These are phyloP conservation scores for Fonsecaea pugnacius DNA, from an alignment of 2,329 filamentous ascomycete species.

Conservation along the genomic window DNA sequence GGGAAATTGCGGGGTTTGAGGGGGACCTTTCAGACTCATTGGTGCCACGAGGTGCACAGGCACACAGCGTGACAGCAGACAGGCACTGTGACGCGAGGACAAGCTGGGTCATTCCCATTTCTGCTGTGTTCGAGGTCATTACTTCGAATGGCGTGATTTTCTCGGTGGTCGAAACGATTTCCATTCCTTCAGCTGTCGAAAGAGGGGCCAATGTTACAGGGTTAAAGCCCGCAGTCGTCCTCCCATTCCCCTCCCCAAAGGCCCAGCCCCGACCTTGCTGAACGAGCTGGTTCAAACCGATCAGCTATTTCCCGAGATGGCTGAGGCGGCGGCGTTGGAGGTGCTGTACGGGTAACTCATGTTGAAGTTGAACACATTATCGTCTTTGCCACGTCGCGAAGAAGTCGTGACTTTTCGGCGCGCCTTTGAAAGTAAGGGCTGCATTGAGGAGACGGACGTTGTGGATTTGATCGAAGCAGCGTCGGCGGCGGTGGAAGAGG, in stretches of 20 bases:
- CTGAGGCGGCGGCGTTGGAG: neutral
- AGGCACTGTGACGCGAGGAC: neutral
- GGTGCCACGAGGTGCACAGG: neutral
- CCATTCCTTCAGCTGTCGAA: neutral
- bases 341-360: conserved; percentile 9
- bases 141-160: neutral
- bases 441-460: conserved; percentile 8
- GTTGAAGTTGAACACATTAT: conserved; percentile 11
- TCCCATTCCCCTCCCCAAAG: neutral
- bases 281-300: neutral
- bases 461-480: conserved; percentile 10
- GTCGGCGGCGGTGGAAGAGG: neutral
- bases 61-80: neutral
- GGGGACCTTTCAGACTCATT: neutral
- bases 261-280: neutral
- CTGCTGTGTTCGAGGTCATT: neutral
- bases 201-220: neutral
- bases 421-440: conserved; percentile 8
- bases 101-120: neutral
- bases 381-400: neutral
- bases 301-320: neutral
- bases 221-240: neutral
- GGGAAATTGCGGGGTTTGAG: neutral
- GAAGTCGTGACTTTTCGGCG: neutral
- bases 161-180: neutral